phyloP scores from a whole-genome alignment of 1,139 yeast species.

The Diutina sp. region DNA sequence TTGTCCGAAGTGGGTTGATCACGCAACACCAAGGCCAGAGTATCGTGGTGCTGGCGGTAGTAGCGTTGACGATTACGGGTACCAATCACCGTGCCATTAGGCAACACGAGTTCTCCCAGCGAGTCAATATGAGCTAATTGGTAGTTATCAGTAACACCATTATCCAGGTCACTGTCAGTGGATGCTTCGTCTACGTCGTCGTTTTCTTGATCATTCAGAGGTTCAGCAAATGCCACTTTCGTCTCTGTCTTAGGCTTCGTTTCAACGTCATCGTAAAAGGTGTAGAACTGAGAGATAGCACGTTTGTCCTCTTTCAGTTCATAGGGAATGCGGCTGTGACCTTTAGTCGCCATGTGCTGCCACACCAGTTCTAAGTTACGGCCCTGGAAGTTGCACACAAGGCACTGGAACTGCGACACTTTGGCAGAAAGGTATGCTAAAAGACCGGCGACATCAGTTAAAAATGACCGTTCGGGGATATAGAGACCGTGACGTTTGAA shows the following conservation, averaged over 20 bases:
- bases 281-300: slow-evolving; percentile 28
- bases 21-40: slow-evolving; percentile 18
- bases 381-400: slow-evolving; percentile 42
- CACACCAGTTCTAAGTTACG: slow-evolving; percentile 35
- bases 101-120: not conserved
- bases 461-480: slow-evolving; percentile 33
- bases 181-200: not conserved
- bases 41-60: not conserved
- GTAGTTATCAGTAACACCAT: not conserved
- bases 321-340: slow-evolving; percentile 43
- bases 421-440: slow-evolving; percentile 28
- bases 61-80: not conserved
- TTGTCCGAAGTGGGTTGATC: slow-evolving; percentile 34
- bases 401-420: slow-evolving; percentile 33
- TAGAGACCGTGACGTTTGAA: slow-evolving; percentile 34
- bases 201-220: not conserved
- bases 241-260: slow-evolving; percentile 8
- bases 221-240: slow-evolving; percentile 10
- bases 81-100: slow-evolving; percentile 1
- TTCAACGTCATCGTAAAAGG: slow-evolving; percentile 12
- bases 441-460: slow-evolving; percentile 31
- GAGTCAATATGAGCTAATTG: not conserved
- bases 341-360: slow-evolving; percentile 38
- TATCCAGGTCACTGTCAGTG: not conserved
- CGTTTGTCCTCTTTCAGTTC: slow-evolving; percentile 33